Evolutionary conservation across 2,329 filamentous ascomycete genomes (phyloP).

Genomic region (Xylaria digitata): DNA sequence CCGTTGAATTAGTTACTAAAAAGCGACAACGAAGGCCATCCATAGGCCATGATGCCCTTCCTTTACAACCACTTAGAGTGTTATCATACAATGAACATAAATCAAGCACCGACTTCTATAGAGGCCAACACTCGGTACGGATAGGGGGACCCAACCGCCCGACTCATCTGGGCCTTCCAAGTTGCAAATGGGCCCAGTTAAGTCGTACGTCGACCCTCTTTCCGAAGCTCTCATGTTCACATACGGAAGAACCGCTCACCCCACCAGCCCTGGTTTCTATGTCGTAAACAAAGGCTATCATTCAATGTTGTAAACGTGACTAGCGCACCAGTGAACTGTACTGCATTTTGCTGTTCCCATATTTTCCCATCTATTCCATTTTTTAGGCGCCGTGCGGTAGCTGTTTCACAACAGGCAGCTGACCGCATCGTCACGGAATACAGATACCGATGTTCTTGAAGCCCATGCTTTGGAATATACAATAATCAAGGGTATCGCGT

Average conservation of each 20-base stretch:
- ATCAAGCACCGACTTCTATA: no score
- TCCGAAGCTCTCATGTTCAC: not conserved
- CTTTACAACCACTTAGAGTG: no score
- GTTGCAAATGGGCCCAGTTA: not conserved
- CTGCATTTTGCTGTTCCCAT: no score
- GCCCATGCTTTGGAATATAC: not conserved
- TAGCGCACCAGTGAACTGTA: no score
- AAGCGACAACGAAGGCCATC: no score
- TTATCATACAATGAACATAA: no score
- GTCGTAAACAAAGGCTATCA: not conserved
- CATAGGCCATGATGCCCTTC: no score
- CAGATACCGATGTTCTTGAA: not conserved
- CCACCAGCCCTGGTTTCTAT: slow-evolving; percentile 11
- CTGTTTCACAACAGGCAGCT: not conserved
- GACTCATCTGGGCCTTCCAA: not conserved
- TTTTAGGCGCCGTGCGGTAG: not conserved
- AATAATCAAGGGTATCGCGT: not conserved
- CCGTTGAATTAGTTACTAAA: no score
- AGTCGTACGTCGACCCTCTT: not conserved
- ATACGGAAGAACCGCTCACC: not conserved
- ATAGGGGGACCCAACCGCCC: not conserved
- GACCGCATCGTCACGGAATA: not conserved
- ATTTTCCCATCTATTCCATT: not conserved
- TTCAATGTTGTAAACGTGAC: not conserved
- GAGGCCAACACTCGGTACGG: not conserved